phyloP scores from a whole-genome alignment of 345 rosid genomes.

The Eutrema yunnanense region DNA sequence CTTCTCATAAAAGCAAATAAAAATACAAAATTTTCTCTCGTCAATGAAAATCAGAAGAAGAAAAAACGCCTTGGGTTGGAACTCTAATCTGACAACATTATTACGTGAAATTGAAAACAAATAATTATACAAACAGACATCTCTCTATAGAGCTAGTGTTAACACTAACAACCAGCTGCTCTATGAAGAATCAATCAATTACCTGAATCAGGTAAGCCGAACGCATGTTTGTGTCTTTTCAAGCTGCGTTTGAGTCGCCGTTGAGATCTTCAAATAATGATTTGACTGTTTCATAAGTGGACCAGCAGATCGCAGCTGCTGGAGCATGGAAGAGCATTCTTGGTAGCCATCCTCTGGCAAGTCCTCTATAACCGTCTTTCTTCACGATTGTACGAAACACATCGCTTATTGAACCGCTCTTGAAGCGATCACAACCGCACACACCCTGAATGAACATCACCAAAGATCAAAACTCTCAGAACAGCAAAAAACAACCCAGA shows the following conservation, averaged over 20 bases:
- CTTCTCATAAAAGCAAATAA: slow-evolving; percentile 1
- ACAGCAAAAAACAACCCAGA: not conserved
- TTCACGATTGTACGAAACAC: slow-evolving; percentile 57
- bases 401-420: slow-evolving; percentile 57
- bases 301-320: slow-evolving; percentile 99
- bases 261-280: slow-evolving; percentile 62
- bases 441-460: slow-evolving; percentile 59
- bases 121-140: slow-evolving; percentile 13
- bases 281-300: slow-evolving; percentile 78
- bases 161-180: slow-evolving; percentile 17
- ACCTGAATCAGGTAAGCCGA: slow-evolving; percentile 17
- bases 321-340: slow-evolving; percentile 99
- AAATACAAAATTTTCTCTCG: slow-evolving; percentile 18
- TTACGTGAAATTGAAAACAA: not conserved
- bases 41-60: slow-evolving; percentile 2
- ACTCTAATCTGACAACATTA: slow-evolving; percentile 27
- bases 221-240: slow-evolving; percentile 12
- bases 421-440: slow-evolving; percentile 92
- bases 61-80: not conserved
- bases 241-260: slow-evolving; percentile 34
- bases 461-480: not conserved
- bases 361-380: slow-evolving; percentile 86
- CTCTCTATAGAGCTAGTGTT: not conserved
- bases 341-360: slow-evolving; percentile 90
- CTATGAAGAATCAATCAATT: slow-evolving; percentile 14